Conservation (phyloP, 2,329 filamentous ascomycete genomes). For the Ramularia collo-cygni region DNA sequence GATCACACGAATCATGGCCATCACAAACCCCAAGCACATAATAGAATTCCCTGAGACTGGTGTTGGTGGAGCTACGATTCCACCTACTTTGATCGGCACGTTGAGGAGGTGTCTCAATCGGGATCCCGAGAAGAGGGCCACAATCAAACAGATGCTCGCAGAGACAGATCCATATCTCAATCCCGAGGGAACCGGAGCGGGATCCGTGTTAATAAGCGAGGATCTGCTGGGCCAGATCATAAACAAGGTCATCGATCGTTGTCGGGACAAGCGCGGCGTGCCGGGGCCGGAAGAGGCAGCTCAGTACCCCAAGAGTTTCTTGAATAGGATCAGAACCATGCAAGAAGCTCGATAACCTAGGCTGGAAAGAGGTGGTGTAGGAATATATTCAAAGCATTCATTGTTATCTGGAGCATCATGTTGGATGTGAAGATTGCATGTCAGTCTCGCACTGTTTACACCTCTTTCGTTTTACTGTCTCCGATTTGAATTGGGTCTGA, state of each 20-base stretch:
- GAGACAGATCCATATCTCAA: conserved; percentile 53
- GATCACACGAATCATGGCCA: conserved; percentile 78
- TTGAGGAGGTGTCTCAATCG: conserved; percentile 53
- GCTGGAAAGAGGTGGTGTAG: too few species aligned
- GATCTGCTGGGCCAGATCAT: conserved; percentile 56
- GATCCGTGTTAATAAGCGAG: conserved; percentile 46
- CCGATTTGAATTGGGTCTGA: too few species aligned
- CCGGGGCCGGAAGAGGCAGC: conserved; percentile 51
- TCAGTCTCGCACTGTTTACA: too few species aligned
- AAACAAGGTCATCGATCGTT: conserved; percentile 53
- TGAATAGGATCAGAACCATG: conserved; percentile 42
- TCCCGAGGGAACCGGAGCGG: conserved; percentile 44
- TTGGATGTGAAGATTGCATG: too few species aligned
- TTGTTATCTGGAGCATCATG: too few species aligned
- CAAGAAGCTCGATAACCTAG: conserved; percentile 20
- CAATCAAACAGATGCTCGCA: conserved; percentile 49
- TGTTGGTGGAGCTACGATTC: conserved; percentile 55
- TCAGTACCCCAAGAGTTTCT: conserved; percentile 41
- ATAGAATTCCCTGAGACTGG: conserved; percentile 67
- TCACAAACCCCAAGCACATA: conserved; percentile 67
- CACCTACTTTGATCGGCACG: conserved; percentile 49
- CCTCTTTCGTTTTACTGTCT: too few species aligned
- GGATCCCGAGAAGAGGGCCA: conserved; percentile 51
- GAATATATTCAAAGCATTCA: too few species aligned
- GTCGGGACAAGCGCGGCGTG: conserved; percentile 46